Base-by-base conservation (phyloP, 192 early-diverging fungal species). In the Coemansia sp. region DNA sequence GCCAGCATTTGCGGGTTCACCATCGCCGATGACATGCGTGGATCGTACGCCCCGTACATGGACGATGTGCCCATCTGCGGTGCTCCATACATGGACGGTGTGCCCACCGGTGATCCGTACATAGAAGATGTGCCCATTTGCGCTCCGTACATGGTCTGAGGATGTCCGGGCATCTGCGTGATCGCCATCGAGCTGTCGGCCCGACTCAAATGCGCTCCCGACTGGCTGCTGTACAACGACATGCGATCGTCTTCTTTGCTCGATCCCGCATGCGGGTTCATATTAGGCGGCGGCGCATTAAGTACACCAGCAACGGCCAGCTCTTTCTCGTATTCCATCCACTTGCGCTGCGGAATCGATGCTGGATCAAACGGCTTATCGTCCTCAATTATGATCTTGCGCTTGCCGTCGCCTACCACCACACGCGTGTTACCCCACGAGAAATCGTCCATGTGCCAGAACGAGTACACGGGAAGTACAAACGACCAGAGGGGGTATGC, bases 401-500 rank as follows among this genome's bases (percentile, higher is more conserved):
- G 85, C 48, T 84, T 85, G 26, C 83, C 85, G 22, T 87, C 86
- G 37, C 91, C 91, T 0, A 90, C 85, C 31, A 34, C 31, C 31
- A 34, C 31, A 34, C 31, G 31, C 1, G 31, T 34, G 31, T 34
- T 34, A 0, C 31, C 31, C 31, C 31, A 34, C 0, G 31, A 34
- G 31, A 34, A 34, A 34, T 34, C 31, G 31, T 34, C 31, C 31
- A 34, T 34, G 31, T 34, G 31, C 31, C 31, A 34, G 31, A 34
- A 34, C 31, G 31, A 34, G 71, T 98, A 98, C 28, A 98, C 68
- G 0, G 96, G 96, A 38, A 98, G 85, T 61, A 92, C 88, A 59
- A 94, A 92, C 7, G 89, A 90, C 70, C 93, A 98, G 12, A 97
- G 74, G 5, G 96, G 95, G 52, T 93, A 91, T 3, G 91, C 91